Conservation (phyloP, 306 rosid species). For the Myrica gale region DNA sequence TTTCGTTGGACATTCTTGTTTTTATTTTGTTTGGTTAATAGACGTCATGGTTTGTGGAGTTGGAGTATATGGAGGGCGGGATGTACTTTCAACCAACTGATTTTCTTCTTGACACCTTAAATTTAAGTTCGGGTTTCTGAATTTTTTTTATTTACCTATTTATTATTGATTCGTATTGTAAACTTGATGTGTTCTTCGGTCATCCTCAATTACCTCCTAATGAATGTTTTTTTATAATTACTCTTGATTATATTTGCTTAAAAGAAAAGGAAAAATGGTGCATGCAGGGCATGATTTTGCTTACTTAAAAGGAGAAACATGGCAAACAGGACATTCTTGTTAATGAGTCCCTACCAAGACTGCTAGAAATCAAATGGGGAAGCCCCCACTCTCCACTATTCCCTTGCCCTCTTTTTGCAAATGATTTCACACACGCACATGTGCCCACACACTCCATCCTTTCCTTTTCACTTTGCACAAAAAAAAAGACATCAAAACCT, state of each 20-base stretch:
- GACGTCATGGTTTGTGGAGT: neutral
- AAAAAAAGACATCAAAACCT: neutral
- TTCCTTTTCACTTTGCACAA: neutral
- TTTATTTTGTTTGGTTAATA: neutral
- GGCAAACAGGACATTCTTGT: neutral
- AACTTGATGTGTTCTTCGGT: neutral
- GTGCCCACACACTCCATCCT: neutral
- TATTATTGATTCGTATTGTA: constrained; percentile 1
- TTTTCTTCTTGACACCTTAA: neutral
- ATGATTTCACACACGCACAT: neutral
- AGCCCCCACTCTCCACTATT: neutral
- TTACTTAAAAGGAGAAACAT: neutral
- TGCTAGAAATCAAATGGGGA: neutral
- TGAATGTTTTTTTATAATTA: neutral
- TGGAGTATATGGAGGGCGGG: neutral
- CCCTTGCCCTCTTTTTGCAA: neutral
- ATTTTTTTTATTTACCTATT: neutral
- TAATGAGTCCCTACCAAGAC: neutral
- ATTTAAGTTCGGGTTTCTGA: neutral
- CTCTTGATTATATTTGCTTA: neutral
- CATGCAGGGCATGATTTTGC: neutral
- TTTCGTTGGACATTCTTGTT: neutral
- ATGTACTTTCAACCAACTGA: neutral
- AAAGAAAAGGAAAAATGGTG: neutral
- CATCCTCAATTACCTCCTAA: neutral